phyloP scores from a whole-genome alignment of 345 rosid genomes.

The Anastatica hierochuntica region DNA sequence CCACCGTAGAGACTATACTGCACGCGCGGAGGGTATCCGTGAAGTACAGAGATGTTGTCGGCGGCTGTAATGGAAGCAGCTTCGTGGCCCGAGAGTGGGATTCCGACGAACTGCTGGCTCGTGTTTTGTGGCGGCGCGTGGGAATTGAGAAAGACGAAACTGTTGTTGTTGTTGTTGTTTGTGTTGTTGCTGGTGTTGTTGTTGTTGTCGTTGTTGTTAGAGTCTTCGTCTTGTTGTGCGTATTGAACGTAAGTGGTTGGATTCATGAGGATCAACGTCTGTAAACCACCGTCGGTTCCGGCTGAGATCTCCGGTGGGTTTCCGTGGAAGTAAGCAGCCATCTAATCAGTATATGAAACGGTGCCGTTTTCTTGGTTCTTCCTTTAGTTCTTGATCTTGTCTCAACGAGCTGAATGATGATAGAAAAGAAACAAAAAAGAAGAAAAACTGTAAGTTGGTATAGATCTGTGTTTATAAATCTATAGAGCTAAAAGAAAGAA shows the following conservation, averaged over 20 bases:
- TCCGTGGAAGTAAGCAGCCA: constrained; percentile 83
- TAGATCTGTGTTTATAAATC: no score
- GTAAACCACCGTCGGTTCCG: constrained; percentile 66
- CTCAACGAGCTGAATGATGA: constrained; percentile 12
- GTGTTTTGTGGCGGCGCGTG: constrained; percentile 38
- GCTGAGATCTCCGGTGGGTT: constrained; percentile 68
- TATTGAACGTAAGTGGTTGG: constrained; percentile 79
- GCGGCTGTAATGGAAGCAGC: constrained; percentile 39
- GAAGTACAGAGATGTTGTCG: constrained; percentile 47
- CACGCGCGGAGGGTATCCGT: constrained; percentile 71
- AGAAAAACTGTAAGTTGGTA: constrained; percentile 2
- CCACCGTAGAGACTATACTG: constrained; percentile 62
- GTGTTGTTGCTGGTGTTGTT: constrained; percentile 17
- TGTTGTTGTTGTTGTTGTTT: constrained; percentile 30
- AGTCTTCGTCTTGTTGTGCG: constrained; percentile 46
- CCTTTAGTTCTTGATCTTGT: constrained; percentile 11
- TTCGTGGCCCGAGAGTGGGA: constrained; percentile 47
- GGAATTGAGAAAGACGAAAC: constrained; percentile 30
- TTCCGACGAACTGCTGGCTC: constrained; percentile 78
- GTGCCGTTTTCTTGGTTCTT: neutral
- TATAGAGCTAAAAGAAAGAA: no score
- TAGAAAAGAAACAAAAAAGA: neutral
- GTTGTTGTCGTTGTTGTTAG: constrained; percentile 14
- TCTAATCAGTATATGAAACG: constrained; percentile 11
- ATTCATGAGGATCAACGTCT: constrained; percentile 94